Base-by-base conservation (phyloP, 352 stramenopile species). In the Pythium pyrilobum region DNA sequence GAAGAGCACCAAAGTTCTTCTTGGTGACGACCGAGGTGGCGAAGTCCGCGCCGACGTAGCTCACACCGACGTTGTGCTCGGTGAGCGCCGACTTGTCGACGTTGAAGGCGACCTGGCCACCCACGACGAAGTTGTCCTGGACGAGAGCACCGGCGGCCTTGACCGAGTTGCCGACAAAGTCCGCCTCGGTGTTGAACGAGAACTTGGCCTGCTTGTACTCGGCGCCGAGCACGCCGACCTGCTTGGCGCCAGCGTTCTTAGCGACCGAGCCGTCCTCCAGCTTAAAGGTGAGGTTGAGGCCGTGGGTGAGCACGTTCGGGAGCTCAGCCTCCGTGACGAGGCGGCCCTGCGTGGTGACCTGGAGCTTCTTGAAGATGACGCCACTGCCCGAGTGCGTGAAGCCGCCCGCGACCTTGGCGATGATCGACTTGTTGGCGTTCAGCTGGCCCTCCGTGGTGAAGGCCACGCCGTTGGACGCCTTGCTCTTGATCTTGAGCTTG, bases 401-500 rank as follows among this genome's bases (percentile, higher is more conserved):
- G 64, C 72, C 78, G 48, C 78, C 73, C 50, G 75, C 75, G 48
- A 92, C 67, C 74, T 92, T 92, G 56, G 77, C 81, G 24, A 89
- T 64, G 64, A 92, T 92, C 45, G 75, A 80, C 72, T 92, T 92
- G 75, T 90, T 89, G 71, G 62, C 67, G 65, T 58, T 80, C 58
- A 92, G 71, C 39, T 74, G 71, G 48, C 85, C 85, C 66, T 95
- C 85, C 18, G 85, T 95, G 41, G 85, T 93, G 68, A 95, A 95
- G 45, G 64, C 70, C 31, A 95, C 84, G 51, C 84, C 81, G 66
- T 92, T 92, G 24, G 83, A 71, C 29, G 81, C 79, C 68, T 90
- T 95, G 64, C 73, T 95, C 73, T 92, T 95, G 77, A 95, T 76
- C 74, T 95, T 95, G 56, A 95, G 76, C 85, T 95, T 95, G 67